Conservation (phyloP, 192 early-diverging fungal genomes). For the Gamsiella multidivaricata region DNA sequence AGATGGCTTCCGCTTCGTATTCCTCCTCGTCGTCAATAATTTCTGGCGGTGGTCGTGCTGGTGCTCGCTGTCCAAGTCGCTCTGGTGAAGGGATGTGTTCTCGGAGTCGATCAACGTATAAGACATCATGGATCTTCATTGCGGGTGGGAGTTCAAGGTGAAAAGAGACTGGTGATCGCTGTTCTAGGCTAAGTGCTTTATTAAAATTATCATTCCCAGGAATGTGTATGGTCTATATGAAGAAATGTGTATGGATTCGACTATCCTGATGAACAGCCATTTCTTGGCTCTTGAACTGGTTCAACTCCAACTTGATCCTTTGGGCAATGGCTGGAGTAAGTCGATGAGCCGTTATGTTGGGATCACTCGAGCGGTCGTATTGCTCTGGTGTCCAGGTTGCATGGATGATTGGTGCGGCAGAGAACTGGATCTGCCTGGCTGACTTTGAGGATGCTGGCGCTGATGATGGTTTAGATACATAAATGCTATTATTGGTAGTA, state of each 20-base stretch:
- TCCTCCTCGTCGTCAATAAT: no score
- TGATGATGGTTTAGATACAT: no score
- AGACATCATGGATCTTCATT: no score
- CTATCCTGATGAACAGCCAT: slow-evolving; percentile 90
- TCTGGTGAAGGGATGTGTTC: no score
- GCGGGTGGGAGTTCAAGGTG: no score
- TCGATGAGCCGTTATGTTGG: slow-evolving; percentile 79
- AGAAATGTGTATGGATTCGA: slow-evolving; percentile 76
- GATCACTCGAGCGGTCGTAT: slow-evolving; percentile 89
- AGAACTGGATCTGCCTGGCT: slow-evolving; percentile 54
- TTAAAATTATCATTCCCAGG: no score
- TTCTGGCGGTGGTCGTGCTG: no score
- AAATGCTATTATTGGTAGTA: background rate
- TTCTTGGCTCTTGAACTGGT: slow-evolving; percentile 92
- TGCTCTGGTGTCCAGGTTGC: slow-evolving; percentile 80
- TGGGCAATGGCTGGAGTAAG: slow-evolving; percentile 88
- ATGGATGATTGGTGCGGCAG: slow-evolving; percentile 57
- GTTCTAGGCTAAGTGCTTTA: no score
- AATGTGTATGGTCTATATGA: slow-evolving; percentile 61
- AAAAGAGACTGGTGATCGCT: no score
- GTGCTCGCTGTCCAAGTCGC: no score
- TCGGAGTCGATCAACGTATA: no score
- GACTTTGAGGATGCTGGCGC: background rate
- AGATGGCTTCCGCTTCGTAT: no score
- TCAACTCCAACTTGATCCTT: slow-evolving; percentile 92